These are phyloP conservation scores for Atalantia buxifolia DNA, from an alignment of 345 rosid genomes.

Conservation along the genomic window DNA sequence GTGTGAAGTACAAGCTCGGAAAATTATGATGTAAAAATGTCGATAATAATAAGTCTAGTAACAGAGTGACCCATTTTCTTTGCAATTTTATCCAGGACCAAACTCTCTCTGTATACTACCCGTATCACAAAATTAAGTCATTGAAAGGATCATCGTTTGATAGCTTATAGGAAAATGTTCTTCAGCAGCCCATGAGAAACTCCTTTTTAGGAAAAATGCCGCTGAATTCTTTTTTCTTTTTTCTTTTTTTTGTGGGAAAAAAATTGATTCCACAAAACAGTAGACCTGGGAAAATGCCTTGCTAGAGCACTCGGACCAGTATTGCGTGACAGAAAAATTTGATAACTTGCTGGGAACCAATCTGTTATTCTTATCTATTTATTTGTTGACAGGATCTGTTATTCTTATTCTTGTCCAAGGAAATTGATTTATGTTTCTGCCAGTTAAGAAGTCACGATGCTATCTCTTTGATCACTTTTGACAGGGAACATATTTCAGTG, in stretches of 20 bases:
- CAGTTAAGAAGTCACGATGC: neutral
- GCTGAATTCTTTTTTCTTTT: neutral
- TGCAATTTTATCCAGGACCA: neutral
- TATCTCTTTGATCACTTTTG: neutral
- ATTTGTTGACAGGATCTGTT: too few relatives aligned
- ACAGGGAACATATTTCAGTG: neutral
- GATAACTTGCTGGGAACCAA: neutral
- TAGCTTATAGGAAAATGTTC: neutral
- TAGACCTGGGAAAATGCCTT: neutral
- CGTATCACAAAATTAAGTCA: neutral
- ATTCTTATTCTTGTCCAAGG: neutral
- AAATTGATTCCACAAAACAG: neutral
- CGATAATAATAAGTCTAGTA: neutral
- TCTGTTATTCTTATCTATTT: too few relatives aligned
- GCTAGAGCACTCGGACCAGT: neutral
- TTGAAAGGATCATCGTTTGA: neutral
- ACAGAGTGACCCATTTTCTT: neutral
- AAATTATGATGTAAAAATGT: slow-evolving; percentile 26
- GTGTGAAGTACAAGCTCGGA: slow-evolving; percentile 21
- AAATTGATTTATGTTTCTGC: neutral
- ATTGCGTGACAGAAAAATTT: neutral
- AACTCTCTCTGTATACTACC: neutral
- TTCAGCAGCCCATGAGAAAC: neutral
- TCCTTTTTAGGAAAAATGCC: neutral
- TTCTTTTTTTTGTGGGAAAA: neutral